Conservation (phyloP, 1,284 basidiomycete species). For the Volvariella volvacea region DNA sequence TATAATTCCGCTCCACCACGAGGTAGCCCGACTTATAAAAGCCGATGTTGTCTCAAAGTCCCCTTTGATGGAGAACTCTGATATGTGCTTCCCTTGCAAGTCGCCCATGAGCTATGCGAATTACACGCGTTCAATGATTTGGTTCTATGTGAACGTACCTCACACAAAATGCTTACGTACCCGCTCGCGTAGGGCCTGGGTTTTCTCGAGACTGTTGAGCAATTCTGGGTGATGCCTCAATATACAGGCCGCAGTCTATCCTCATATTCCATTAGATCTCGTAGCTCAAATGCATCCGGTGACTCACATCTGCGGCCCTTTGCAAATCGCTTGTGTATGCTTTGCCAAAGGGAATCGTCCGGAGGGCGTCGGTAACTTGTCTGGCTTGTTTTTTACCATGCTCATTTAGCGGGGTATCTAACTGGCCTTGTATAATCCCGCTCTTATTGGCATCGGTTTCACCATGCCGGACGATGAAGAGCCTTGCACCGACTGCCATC, state of each 20-base stretch:
- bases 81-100: slow-evolving; percentile 42
- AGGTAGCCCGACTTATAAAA: slow-evolving; percentile 40
- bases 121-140: no score
- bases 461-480: slow-evolving; percentile 70
- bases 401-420: slow-evolving; percentile 58
- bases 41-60: slow-evolving; percentile 30
- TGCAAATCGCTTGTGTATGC: slow-evolving; percentile 63
- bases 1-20: slow-evolving; percentile 56
- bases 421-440: slow-evolving; percentile 64
- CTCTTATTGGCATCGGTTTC: slow-evolving; percentile 63
- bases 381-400: slow-evolving; percentile 50
- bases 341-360: slow-evolving; percentile 39
- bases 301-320: slow-evolving; percentile 51
- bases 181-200: slow-evolving; percentile 52
- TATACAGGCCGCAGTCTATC: slow-evolving; percentile 62
- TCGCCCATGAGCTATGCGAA: slow-evolving; percentile 54
- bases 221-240: slow-evolving; percentile 40
- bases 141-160: no score
- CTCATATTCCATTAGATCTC: not conserved
- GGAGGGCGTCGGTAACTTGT: slow-evolving; percentile 45
- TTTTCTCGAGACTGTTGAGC: slow-evolving; percentile 29
- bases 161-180: slow-evolving; percentile 28
- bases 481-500: slow-evolving; percentile 18
- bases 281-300: not conserved
- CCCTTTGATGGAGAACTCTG: slow-evolving; percentile 12